phyloP scores from a whole-genome alignment of 768 basidiomycete genomes.

The Punctularia strigosozonata region DNA sequence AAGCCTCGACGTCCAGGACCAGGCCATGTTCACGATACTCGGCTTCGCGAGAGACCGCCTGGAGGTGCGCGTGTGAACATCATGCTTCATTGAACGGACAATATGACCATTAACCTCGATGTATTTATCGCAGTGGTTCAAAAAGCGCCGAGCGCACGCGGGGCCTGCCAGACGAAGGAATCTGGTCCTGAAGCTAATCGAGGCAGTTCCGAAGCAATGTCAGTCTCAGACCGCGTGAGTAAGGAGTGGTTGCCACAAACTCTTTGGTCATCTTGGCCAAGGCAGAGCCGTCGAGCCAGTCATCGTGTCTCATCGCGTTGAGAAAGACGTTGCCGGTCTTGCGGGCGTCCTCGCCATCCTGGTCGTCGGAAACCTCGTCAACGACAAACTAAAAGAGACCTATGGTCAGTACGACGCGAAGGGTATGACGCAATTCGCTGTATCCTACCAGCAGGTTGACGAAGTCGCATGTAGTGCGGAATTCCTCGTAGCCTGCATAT shows the following conservation, averaged over 20 bases:
- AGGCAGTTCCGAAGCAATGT: neutral
- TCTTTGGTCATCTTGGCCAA: constrained; percentile 55
- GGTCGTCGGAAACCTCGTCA: constrained; percentile 63
- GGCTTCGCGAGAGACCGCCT: constrained; percentile 48
- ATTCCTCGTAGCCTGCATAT: constrained; percentile 46
- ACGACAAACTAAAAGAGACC: too few relatives aligned
- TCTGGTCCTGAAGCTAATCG: constrained; percentile 43
- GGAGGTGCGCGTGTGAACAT: too few relatives aligned
- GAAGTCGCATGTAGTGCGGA: constrained; percentile 55
- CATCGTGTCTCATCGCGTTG: constrained; percentile 40
- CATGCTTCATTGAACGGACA: too few relatives aligned
- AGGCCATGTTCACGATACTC: constrained; percentile 48
- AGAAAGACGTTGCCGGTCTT: constrained; percentile 42
- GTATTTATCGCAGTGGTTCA: constrained; percentile 42
- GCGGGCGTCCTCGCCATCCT: constrained; percentile 45
- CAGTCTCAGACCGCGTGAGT: constrained; percentile 2
- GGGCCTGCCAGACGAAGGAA: constrained; percentile 33
- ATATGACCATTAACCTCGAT: too few relatives aligned
- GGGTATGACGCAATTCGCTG: too few relatives aligned
- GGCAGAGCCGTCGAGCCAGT: constrained; percentile 46
- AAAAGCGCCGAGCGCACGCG: constrained; percentile 36
- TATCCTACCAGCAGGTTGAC: constrained; percentile 28
- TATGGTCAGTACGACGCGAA: too few relatives aligned
- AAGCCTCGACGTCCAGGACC: constrained; percentile 43
- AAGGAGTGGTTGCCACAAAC: constrained; percentile 22